These are phyloP conservation scores for Scedosporium apiospermum DNA, from an alignment of 2,329 filamentous ascomycete species.

Conservation along the genomic window DNA sequence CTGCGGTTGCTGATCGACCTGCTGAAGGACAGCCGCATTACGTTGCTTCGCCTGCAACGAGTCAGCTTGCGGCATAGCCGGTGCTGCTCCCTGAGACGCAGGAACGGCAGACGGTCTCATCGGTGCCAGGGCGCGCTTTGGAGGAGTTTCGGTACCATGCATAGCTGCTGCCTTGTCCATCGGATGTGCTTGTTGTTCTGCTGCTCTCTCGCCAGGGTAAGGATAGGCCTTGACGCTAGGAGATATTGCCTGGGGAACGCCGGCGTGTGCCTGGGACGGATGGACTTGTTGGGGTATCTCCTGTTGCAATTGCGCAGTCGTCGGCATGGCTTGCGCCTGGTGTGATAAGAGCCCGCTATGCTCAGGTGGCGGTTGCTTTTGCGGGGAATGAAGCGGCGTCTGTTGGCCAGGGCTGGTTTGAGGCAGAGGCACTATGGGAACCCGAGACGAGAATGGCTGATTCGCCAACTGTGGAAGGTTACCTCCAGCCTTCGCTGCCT, in stretches of 20 bases:
- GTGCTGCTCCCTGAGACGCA: constrained; percentile 11
- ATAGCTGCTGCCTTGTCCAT: background rate
- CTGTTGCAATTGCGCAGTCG: background rate
- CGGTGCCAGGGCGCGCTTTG: constrained; percentile 18
- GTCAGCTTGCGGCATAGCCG: constrained; percentile 12
- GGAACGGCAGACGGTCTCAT: constrained; percentile 20
- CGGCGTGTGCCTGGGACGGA: background rate
- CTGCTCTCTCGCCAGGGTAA: background rate
- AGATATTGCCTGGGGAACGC: background rate
- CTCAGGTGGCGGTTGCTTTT: background rate
- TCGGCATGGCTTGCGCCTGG: constrained; percentile 8
- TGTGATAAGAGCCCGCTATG: constrained; percentile 1
- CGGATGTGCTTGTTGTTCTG: background rate
- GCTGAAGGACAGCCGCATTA: constrained; percentile 4
- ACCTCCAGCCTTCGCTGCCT: background rate
- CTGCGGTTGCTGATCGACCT: constrained; percentile 9
- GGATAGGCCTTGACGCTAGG: background rate
- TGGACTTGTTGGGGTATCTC: background rate
- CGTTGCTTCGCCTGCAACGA: constrained; percentile 10
- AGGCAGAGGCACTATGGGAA: background rate
- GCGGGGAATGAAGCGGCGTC: background rate
- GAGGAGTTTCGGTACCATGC: constrained; percentile 5
- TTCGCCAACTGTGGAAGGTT: constrained; percentile 1
- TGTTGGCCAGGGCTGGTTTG: background rate
- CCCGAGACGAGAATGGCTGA: background rate